Percentiles rank a stretch among this genome's conserved stretches.
phyloP scores from a whole-genome alignment of 164 flowering plant genomes.

The Vitis rotundifolia region DNA sequence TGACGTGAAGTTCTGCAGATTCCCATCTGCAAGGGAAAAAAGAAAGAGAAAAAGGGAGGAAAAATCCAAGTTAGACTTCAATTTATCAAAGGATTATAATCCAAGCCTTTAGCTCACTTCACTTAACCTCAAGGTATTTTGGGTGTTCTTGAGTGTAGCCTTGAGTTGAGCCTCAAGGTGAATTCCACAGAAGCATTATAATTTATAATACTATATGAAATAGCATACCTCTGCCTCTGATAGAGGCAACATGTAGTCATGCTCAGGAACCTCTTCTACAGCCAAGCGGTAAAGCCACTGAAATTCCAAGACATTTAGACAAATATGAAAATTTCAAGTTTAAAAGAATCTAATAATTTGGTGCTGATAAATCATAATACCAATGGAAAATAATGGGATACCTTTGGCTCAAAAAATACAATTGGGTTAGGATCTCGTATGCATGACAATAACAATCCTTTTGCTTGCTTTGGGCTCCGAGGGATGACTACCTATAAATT shows the following conservation, averaged over 20 bases:
- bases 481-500: conserved; percentile 83
- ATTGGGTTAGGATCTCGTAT: conserved; percentile 94
- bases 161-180: no score
- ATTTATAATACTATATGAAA: conserved; percentile 1
- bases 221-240: conserved; percentile 87
- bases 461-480: conserved; percentile 91
- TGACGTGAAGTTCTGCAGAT: no score
- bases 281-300: conserved; percentile 96
- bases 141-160: no score
- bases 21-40: no score
- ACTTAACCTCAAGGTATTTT: no score
- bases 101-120: no score
- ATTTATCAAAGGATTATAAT: no score
- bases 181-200: no score
- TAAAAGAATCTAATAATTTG: background rate
- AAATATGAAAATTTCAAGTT: background rate
- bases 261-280: conserved; percentile 92
- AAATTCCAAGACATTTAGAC: conserved; percentile 19
- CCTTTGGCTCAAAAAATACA: conserved; percentile 97
- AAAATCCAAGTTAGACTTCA: no score
- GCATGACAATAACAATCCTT: conserved; percentile 81
- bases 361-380: background rate
- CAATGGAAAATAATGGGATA: conserved; percentile 13
- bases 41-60: no score
- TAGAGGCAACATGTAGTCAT: conserved; percentile 90